These are phyloP conservation scores for Daldinia sp. DNA, from an alignment of 2,329 filamentous ascomycete genomes.

Conservation along the genomic window DNA sequence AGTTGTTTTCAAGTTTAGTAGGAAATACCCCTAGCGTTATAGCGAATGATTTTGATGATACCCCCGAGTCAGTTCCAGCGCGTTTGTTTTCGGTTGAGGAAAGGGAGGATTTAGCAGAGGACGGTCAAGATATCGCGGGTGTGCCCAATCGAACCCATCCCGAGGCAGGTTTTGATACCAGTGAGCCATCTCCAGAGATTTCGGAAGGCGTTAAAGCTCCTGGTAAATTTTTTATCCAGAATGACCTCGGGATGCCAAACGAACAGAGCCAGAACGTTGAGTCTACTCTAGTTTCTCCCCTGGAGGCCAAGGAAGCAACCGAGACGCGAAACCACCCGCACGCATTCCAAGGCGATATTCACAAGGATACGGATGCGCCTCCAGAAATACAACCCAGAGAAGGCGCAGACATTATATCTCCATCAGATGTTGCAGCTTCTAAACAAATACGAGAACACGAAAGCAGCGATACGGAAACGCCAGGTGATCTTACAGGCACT, in stretches of 20 bases:
- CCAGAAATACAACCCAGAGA: background rate
- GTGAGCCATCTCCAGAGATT: background rate
- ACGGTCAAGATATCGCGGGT: constrained; percentile 11
- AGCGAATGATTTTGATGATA: constrained; percentile 39
- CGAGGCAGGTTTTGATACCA: background rate
- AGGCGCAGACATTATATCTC: background rate
- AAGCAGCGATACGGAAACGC: background rate
- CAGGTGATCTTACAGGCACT: background rate
- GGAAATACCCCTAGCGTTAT: constrained; percentile 50
- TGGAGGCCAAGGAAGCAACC: background rate
- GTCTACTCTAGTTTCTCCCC: background rate
- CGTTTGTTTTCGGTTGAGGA: constrained; percentile 24
- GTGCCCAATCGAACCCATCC: background rate
- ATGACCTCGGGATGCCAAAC: background rate
- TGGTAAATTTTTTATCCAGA: background rate
- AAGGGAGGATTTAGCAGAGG: background rate
- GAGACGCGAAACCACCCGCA: background rate
- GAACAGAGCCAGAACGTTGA: background rate
- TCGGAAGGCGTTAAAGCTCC: background rate
- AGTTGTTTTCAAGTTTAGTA: constrained; percentile 43
- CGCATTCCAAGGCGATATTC: too few species aligned
- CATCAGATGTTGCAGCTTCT: background rate
- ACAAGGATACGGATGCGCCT: background rate
- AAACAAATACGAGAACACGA: background rate
- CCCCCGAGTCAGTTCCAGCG: constrained; percentile 38